Base-by-base conservation (phyloP, 768 basidiomycete species). In the Coprinopsis cinerea region DNA sequence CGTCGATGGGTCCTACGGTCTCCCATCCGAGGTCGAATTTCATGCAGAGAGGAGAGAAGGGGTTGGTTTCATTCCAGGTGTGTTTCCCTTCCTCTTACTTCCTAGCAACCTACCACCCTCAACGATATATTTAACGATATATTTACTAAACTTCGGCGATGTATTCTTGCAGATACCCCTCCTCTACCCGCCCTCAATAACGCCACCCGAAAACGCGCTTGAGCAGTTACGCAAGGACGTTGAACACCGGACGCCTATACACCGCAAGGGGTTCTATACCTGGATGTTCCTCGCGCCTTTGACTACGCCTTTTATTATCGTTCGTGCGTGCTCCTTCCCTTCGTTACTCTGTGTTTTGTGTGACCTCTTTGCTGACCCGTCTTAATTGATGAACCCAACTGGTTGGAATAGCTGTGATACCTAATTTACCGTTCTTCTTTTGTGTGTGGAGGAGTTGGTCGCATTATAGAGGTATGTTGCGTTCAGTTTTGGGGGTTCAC, bases 361-460 rank as follows among this genome's bases (percentile, higher is more conserved):
- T 24, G 44, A 18, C n/a, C n/a, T n/a, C n/a, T n/a, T n/a, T 15
- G 7, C 22, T 51, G 9, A 51, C 11, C 4, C 37, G 3, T 17
- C 4, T 44, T 20, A 15, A n/a, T n/a, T n/a, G n/a, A n/a, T n/a
- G n/a, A n/a, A 17, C 26, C 32, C 28, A 27, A 23, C 37, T 9
- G 7, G 10, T 10, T 11, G 7, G 7, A 7, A 22, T 44, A 91
- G 88, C 88, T 22, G 61, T 91, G 37, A 79, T 91, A 65, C 89
- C 88, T 25, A 92, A 92, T 61, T 64, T 92, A 18, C 88, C 88
- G 0, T 84, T 92, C 62, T 88, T 92, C 70, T 92, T 87, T 65
- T 89, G 86, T 57, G 77, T 73, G 9, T 92, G 88, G 88, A 75
- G 88, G 37, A 82, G 86, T 36, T 92, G 88, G 88, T 84, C 82